Evolutionary conservation across 2,329 filamentous ascomycete genomes (phyloP), one percentile per base, ranked within the genome.

Genomic region (Zymoseptoria tritici): DNA sequence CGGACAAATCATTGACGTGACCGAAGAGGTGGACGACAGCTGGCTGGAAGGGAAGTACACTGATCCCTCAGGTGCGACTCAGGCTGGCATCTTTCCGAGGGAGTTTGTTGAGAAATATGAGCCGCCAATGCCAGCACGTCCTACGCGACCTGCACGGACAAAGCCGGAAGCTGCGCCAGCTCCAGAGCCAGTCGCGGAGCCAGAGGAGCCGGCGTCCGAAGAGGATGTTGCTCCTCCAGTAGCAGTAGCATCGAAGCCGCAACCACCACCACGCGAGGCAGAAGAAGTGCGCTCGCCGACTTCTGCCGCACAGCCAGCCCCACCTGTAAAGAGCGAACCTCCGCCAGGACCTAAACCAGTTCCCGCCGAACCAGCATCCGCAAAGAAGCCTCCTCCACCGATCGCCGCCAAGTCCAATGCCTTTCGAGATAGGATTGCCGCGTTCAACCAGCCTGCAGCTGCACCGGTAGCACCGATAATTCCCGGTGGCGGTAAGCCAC

Each of bases 41-140:
- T 97, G 92, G 94, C 96, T 94, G 73, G 85, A 84, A 64, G 93
- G 94, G 67, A 88, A 94, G 75, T 97, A 96, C 74, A 79, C 86
- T 64, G 90, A 95, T 75, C 84, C 85, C 61, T 76, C 81, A 56
- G 94, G 94, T 59, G 77, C 75, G 64, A 91, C 87, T 75, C 84
- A 86, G 72, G 86, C 92, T 71, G 93, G 93, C 67, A 89, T 97
- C 69, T 97, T 97, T 75, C 93, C 91, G 56, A 88, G 89, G 73
- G 99, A 97, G 78, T 99, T 99, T 73, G 94, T 99, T 71, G 94
- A 99, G 76, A 91, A 88, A 77, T 95, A 91, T 76, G 93, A 97
- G 74, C 94, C 94, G 46, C 88, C 86, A 59, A 88, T 93, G 64
- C 94, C 94, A 61, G 91, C 92, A 61, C 86, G 94, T 60, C 94